Conservation (phyloP, 2,329 filamentous ascomycete genomes). For the Aspergillus sp. region DNA sequence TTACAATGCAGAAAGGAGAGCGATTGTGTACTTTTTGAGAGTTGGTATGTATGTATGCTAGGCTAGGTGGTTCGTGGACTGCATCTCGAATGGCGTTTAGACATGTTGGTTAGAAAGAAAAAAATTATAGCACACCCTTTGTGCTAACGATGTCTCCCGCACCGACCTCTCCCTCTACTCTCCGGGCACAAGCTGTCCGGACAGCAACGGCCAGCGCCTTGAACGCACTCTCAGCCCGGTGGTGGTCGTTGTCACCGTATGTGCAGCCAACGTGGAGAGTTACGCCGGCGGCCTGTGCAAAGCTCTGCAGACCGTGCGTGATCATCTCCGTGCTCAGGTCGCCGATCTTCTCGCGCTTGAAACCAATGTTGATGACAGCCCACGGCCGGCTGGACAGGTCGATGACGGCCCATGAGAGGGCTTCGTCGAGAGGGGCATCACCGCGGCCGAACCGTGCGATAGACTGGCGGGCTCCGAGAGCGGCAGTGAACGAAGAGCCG, state of each 20-base stretch:
- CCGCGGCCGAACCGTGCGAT: slow-evolving; percentile 88
- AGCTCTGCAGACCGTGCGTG: slow-evolving; percentile 90
- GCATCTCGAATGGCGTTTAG: not conserved
- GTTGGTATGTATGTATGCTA: not conserved
- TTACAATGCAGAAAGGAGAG: too few relatives aligned
- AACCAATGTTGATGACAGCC: slow-evolving; percentile 76
- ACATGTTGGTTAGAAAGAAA: not conserved
- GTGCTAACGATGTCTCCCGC: slow-evolving; percentile 95
- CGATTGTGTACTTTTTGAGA: not conserved
- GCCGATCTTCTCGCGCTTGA: slow-evolving; percentile 89
- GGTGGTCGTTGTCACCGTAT: slow-evolving; percentile 90
- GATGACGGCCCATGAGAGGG: slow-evolving; percentile 87
- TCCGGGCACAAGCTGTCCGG: slow-evolving; percentile 69
- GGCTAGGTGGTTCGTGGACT: not conserved
- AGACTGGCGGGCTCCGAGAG: slow-evolving; percentile 74
- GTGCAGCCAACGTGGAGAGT: slow-evolving; percentile 96
- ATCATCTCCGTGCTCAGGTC: slow-evolving; percentile 96
- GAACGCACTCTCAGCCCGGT: slow-evolving; percentile 93
- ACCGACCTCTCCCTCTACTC: slow-evolving; percentile 73
- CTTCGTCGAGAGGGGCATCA: slow-evolving; percentile 93
- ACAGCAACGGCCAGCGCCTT: slow-evolving; percentile 92
- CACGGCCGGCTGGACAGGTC: slow-evolving; percentile 93
- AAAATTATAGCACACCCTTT: slow-evolving; percentile 74
- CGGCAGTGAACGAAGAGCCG: slow-evolving; percentile 77
- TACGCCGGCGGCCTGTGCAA: slow-evolving; percentile 82